Conservation (phyloP, 345 rosid genomes). For the Citrus medica region DNA sequence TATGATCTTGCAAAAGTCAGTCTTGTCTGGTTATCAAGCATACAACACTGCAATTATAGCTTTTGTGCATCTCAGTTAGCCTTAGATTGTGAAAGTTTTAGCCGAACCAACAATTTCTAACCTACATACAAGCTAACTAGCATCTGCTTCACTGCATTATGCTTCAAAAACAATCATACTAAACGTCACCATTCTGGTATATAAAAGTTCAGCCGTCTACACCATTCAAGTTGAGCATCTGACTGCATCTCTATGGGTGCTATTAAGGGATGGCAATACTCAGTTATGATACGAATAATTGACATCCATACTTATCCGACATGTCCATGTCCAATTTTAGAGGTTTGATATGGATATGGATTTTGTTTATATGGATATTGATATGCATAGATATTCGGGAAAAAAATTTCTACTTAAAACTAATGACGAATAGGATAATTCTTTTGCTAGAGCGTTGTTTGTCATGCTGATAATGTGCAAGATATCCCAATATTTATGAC, state of each 20-base stretch:
- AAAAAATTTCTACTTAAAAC: no score
- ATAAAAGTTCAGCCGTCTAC: background rate
- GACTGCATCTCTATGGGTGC: background rate
- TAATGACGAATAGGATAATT: no score
- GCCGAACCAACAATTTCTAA: background rate
- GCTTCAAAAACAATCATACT: background rate
- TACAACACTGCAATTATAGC: background rate
- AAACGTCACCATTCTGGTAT: background rate
- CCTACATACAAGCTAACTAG: background rate
- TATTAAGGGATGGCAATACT: no score
- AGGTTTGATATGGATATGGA: no score
- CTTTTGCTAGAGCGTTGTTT: no score
- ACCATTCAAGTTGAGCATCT: background rate
- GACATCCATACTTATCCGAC: no score
- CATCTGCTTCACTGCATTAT: background rate
- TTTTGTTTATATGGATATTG: no score
- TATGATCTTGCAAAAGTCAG: background rate
- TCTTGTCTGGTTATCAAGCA: background rate
- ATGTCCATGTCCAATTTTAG: no score
- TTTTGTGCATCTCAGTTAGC: background rate
- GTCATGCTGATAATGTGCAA: no score
- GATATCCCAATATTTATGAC: no score
- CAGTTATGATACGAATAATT: no score
- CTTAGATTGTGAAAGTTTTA: background rate
- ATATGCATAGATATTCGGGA: no score